These are phyloP conservation scores for Wickerhamiella kurtzmanii DNA, from an alignment of 805 yeast species.

Conservation along the genomic window DNA sequence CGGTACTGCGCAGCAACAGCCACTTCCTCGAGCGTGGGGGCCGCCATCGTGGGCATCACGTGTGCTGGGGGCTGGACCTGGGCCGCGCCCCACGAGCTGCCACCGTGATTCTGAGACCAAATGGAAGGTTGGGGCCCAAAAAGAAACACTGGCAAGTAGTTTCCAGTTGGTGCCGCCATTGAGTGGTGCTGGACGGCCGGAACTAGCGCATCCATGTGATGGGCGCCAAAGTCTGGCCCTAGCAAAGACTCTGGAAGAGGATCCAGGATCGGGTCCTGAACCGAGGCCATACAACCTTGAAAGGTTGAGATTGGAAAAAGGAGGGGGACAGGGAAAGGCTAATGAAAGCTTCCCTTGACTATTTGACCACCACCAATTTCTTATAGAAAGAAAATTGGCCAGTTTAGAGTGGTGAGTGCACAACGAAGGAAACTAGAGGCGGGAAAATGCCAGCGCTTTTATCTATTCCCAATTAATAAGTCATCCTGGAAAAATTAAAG, in stretches of 20 bases:
- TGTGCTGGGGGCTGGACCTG: not conserved
- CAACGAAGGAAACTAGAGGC: not conserved
- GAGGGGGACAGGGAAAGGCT: constrained; percentile 2
- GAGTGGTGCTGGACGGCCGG: not conserved
- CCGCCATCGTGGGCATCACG: no score
- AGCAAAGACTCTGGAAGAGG: not conserved
- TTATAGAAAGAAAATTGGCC: not conserved
- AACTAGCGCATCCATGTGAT: not conserved
- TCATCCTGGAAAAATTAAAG: not conserved
- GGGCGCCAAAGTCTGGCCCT: not conserved
- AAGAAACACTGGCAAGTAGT: not conserved
- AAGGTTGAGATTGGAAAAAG: no score
- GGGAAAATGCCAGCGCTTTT: not conserved
- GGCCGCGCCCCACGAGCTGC: constrained; percentile 2
- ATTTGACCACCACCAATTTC: not conserved
- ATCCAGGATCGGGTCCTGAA: not conserved
- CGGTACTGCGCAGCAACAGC: no score
- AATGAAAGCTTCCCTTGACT: constrained; percentile 4
- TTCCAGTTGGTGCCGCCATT: not conserved
- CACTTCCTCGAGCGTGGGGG: not conserved
- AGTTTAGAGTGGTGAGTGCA: not conserved
- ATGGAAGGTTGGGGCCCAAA: constrained; percentile 11
- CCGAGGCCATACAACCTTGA: not conserved
- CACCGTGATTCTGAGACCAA: constrained; percentile 15
- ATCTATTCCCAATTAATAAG: not conserved